phyloP scores from a whole-genome alignment of 1,284 basidiomycete genomes.

The Retiboletus flavoniger region DNA sequence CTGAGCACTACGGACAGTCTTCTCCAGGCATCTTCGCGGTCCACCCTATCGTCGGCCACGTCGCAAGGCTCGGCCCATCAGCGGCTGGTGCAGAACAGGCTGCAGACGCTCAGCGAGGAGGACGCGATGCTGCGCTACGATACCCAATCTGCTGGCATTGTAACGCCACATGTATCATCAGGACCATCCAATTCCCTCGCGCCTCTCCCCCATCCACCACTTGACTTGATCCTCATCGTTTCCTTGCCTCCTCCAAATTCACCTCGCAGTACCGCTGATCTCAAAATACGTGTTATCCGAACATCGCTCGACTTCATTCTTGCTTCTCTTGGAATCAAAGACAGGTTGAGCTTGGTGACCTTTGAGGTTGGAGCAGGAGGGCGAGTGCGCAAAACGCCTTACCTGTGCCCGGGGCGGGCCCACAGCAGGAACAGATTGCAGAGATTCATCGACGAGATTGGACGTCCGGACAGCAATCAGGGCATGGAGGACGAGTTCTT shows the following conservation, averaged over 20 bases:
- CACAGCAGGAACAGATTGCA: slow-evolving; percentile 70
- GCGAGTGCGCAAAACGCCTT: slow-evolving; percentile 83
- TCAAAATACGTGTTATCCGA: slow-evolving; percentile 85
- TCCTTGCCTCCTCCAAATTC: slow-evolving; percentile 77
- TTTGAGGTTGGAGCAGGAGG: slow-evolving; percentile 84
- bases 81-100: slow-evolving; percentile 44
- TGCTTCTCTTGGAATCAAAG: slow-evolving; percentile 69
- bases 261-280: slow-evolving; percentile 72
- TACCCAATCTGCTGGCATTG: slow-evolving; percentile 47
- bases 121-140: slow-evolving; percentile 60
- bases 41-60: slow-evolving; percentile 66
- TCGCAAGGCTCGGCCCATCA: slow-evolving; percentile 58
- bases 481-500: slow-evolving; percentile 67
- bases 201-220: slow-evolving; percentile 80
- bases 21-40: slow-evolving; percentile 63
- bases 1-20: slow-evolving; percentile 70
- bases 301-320: slow-evolving; percentile 83
- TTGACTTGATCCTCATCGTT: slow-evolving; percentile 91
- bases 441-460: slow-evolving; percentile 76
- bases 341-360: slow-evolving; percentile 83
- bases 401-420: slow-evolving; percentile 69
- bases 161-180: slow-evolving; percentile 73
- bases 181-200: slow-evolving; percentile 75
- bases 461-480: slow-evolving; percentile 40
- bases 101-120: slow-evolving; percentile 68